These are phyloP conservation scores for Hypoxylon sp. DNA, from an alignment of 2,329 filamentous ascomycete genomes.

Conservation along the genomic window DNA sequence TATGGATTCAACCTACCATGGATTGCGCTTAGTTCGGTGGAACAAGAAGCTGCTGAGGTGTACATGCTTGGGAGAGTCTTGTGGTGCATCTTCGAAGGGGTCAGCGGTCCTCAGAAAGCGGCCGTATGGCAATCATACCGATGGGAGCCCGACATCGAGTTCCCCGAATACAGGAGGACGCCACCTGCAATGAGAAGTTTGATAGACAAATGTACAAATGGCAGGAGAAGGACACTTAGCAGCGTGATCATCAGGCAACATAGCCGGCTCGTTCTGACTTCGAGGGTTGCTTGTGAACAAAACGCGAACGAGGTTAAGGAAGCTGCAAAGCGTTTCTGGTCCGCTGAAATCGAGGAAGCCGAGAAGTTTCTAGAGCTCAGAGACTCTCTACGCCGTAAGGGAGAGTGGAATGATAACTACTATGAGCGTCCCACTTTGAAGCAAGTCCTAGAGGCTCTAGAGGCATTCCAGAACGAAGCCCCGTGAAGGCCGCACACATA, in stretches of 20 bases:
- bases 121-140: constrained; percentile 71
- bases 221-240: constrained; percentile 60
- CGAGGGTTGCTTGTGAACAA: constrained; percentile 49
- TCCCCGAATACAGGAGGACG: constrained; percentile 64
- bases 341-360: constrained; percentile 60
- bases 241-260: constrained; percentile 59
- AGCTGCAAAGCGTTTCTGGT: constrained; percentile 62
- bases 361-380: constrained; percentile 61
- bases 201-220: constrained; percentile 66
- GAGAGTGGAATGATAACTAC: constrained; percentile 64
- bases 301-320: constrained; percentile 52
- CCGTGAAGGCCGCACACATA: neutral
- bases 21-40: constrained; percentile 62
- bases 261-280: constrained; percentile 61
- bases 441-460: constrained; percentile 56
- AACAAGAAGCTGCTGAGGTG: constrained; percentile 70
- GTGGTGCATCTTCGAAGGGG: constrained; percentile 73
- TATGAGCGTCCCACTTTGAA: constrained; percentile 62
- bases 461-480: constrained; percentile 39
- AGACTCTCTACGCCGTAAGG: constrained; percentile 53
- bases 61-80: constrained; percentile 73
- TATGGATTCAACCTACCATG: constrained; percentile 68
- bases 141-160: constrained; percentile 68
- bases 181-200: constrained; percentile 60
- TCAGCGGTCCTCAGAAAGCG: constrained; percentile 67